Percentiles rank a stretch among this genome's conserved stretches.
phyloP scores from a whole-genome alignment of 306 rosid genomes.

The Vigna radiata region DNA sequence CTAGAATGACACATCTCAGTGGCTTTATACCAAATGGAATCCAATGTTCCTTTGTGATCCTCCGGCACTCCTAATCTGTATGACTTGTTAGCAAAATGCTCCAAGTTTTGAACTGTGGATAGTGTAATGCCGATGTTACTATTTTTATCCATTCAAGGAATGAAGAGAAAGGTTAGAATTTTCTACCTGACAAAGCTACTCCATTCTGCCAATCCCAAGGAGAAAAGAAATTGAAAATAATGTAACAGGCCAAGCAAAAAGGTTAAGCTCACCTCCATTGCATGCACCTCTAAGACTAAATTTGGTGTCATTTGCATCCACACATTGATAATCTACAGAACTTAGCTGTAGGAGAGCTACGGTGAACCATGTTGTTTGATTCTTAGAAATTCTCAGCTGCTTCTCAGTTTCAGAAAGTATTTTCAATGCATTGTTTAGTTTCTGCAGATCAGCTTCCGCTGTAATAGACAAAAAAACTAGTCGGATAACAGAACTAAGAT shows the following conservation, averaged over 20 bases:
- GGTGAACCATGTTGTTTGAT: slow-evolving; percentile 86
- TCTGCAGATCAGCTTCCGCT: slow-evolving; percentile 78
- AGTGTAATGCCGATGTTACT: slow-evolving; percentile 43
- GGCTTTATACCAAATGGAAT: slow-evolving; percentile 79
- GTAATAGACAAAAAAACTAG: slow-evolving; percentile 34
- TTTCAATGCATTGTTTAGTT: slow-evolving; percentile 74
- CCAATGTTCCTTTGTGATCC: slow-evolving; percentile 65
- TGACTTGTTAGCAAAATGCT: slow-evolving; percentile 48
- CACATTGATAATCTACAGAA: slow-evolving; percentile 58
- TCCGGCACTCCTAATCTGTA: slow-evolving; percentile 55
- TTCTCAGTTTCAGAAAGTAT: slow-evolving; percentile 83
- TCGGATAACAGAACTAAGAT: slow-evolving; percentile 29
- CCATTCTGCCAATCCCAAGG: background rate
- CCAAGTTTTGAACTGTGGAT: slow-evolving; percentile 50
- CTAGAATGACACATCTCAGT: slow-evolving; percentile 67
- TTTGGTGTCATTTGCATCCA: slow-evolving; percentile 56
- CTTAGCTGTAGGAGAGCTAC: slow-evolving; percentile 87
- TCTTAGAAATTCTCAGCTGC: slow-evolving; percentile 79
- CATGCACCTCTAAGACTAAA: slow-evolving; percentile 49
- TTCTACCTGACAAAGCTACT: slow-evolving; percentile 1
- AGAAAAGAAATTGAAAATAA: background rate
- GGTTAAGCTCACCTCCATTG: slow-evolving; percentile 50
- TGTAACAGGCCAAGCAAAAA: background rate
- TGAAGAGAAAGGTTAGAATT: slow-evolving; percentile 30
- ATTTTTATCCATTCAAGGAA: slow-evolving; percentile 43